Base-by-base conservation (phyloP, 2,329 filamentous ascomycete species). In the Colletotrichum theobromicola region DNA sequence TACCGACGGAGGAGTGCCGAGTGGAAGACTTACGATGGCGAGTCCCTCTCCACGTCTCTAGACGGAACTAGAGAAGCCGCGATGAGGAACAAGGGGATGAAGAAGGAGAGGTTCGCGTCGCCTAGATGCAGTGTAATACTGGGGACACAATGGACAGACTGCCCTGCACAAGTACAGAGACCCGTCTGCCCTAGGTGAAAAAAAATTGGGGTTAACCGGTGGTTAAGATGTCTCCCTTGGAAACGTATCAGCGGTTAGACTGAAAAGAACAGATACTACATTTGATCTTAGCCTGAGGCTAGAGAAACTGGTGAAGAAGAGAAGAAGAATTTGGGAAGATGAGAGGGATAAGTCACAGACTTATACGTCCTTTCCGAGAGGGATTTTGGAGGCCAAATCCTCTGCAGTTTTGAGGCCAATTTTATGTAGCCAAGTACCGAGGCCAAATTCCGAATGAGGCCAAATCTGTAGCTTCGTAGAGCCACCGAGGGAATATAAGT, bases 251-350 rank as follows among this genome's bases (percentile, higher is more conserved):
- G 53, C 24, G 53, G 55, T 26, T 61, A 53, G 67, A 50, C 35
- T 67, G 35, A 58, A 16, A 53, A 67, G 69, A 72, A 72, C 63
- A 61, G 63, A 72, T 60, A 71, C 61, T 67, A 67, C 62, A 67
- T 35, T 72, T 61, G 63, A 61, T 72, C 63, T 53, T 60, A 80
- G 79, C 77, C 75, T 53, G 37, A 57, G 77, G 78, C 77, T 74
- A 79, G 69, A 76, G 70, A 57, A 77, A 75, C 68, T 79, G 30
- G 37, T 55, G 65, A 77, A 72, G 72, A 72, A 58, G 67, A 77
- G 72, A 71, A 70, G 24, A 57, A 76, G 67, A 24, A 32, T n/a
- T 21, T 6, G n/a, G n/a, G 42, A 21, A 50, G n/a, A 21, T 50
- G 42, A 2, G 42, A 50, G n/a, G n/a, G 12, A 50, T 50, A 50